Percentiles rank a stretch among this genome's conserved stretches.
Conservation (phyloP, 495 filamentous ascomycete genomes). For the Podospora appendiculata region DNA sequence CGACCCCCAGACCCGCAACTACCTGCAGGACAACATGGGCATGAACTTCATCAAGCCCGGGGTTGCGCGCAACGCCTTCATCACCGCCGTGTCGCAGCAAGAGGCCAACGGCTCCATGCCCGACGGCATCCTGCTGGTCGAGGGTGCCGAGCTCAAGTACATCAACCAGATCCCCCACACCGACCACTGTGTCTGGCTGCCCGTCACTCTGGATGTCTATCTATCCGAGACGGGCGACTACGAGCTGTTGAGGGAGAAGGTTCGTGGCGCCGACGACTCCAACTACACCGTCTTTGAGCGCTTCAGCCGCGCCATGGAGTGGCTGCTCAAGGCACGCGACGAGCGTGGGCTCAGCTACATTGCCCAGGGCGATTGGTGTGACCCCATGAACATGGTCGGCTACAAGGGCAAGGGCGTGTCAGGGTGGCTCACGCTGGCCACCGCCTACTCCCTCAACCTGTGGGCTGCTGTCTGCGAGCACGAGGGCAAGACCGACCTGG, state of each 20-base stretch:
- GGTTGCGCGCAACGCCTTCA: slow-evolving; percentile 38
- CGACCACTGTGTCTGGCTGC: slow-evolving; percentile 52
- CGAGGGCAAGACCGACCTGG: slow-evolving; percentile 30
- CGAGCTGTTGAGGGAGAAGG: slow-evolving; percentile 34
- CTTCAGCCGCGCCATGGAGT: slow-evolving; percentile 47
- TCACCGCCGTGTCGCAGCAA: slow-evolving; percentile 44
- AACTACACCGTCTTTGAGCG: slow-evolving; percentile 45
- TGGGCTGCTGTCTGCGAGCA: slow-evolving; percentile 45
- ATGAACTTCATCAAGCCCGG: slow-evolving; percentile 50
- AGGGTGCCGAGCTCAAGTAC: slow-evolving; percentile 50
- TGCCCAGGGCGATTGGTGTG: slow-evolving; percentile 52
- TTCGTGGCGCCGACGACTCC: slow-evolving; percentile 32
- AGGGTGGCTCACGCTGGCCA: slow-evolving; percentile 49
- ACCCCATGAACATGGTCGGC: slow-evolving; percentile 54
- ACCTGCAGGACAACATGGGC: slow-evolving; percentile 53
- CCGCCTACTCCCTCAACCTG: slow-evolving; percentile 39
- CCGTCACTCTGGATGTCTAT: slow-evolving; percentile 44
- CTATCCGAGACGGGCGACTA: slow-evolving; percentile 49
- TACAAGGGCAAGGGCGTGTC: slow-evolving; percentile 49
- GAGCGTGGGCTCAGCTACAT: slow-evolving; percentile 48
- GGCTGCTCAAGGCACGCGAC: slow-evolving; percentile 41
- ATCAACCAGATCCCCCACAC: slow-evolving; percentile 53
- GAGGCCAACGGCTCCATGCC: slow-evolving; percentile 49
- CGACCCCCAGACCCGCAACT: slow-evolving; percentile 51
- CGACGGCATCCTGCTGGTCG: slow-evolving; percentile 44